These are phyloP conservation scores for Xylariaceae sp. DNA, from an alignment of 2,329 filamentous ascomycete genomes.

Conservation along the genomic window DNA sequence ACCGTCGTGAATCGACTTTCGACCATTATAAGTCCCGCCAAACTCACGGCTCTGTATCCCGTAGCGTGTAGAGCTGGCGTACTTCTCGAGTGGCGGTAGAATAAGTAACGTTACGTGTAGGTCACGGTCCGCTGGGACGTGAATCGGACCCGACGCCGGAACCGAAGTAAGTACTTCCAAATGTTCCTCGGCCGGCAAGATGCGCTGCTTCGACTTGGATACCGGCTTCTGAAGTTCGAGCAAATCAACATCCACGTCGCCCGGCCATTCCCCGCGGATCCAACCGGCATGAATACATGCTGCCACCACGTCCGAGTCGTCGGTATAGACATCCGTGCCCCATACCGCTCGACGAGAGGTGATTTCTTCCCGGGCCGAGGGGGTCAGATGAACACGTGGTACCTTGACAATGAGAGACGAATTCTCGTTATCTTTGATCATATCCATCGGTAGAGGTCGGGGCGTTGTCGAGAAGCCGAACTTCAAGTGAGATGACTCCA, in stretches of 20 bases:
- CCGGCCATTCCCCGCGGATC: slow-evolving; percentile 86
- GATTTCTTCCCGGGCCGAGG: slow-evolving; percentile 79
- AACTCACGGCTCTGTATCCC: slow-evolving; percentile 85
- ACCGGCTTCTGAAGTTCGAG: slow-evolving; percentile 60
- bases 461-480: slow-evolving; percentile 63
- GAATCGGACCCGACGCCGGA: slow-evolving; percentile 66
- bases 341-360: slow-evolving; percentile 81
- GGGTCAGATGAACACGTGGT: slow-evolving; percentile 76
- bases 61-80: slow-evolving; percentile 75
- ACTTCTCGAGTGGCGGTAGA: slow-evolving; percentile 78
- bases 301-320: slow-evolving; percentile 92
- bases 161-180: slow-evolving; percentile 58
- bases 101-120: slow-evolving; percentile 87
- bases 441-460: slow-evolving; percentile 76
- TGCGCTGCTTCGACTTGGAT: slow-evolving; percentile 45
- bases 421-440: slow-evolving; percentile 78
- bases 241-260: slow-evolving; percentile 75
- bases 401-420: slow-evolving; percentile 91
- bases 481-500: slow-evolving; percentile 51
- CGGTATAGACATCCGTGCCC: slow-evolving; percentile 94
- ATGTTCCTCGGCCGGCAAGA: slow-evolving; percentile 38
- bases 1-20: slow-evolving; percentile 71
- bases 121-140: slow-evolving; percentile 73
- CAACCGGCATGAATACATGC: slow-evolving; percentile 94
- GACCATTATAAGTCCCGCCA: slow-evolving; percentile 59